Evolutionary conservation across 176 grass and related monocot genomes (phyloP).

Genomic region (Oryza punctata): DNA sequence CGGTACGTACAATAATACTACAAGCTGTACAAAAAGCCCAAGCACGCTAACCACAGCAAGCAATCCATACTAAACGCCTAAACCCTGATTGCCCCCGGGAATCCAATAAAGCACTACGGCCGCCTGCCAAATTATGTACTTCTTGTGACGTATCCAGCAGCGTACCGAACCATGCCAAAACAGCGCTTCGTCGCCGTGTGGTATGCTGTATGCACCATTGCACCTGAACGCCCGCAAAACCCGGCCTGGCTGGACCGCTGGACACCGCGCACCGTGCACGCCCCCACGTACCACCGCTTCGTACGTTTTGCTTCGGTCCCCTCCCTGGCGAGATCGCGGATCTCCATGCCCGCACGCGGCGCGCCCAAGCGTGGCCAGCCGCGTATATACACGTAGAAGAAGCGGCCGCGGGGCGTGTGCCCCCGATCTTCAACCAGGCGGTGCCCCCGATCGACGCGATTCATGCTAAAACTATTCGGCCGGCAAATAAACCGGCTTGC

Average conservation of each 20-base stretch:
- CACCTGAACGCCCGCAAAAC: background rate
- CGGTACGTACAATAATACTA: background rate
- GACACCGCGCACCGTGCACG: background rate
- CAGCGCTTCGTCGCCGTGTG: background rate
- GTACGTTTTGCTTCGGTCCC: background rate
- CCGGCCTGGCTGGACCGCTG: background rate
- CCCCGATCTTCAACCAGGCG: constrained; percentile 18
- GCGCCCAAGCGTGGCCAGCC: too few species aligned
- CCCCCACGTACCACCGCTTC: background rate
- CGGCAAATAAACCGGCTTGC: constrained; percentile 33
- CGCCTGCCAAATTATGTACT: background rate
- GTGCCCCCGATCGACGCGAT: background rate
- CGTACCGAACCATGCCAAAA: constrained; percentile 3
- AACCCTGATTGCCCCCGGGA: background rate
- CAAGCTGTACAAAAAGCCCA: constrained; percentile 8
- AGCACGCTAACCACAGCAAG: constrained; percentile 13
- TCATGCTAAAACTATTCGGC: constrained; percentile 30
- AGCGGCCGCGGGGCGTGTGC: constrained; percentile 6
- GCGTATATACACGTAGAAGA: too few species aligned
- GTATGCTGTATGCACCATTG: too few species aligned
- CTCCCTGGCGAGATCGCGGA: constrained; percentile 19
- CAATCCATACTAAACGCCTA: background rate
- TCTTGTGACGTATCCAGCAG: background rate
- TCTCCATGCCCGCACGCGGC: constrained; percentile 34
- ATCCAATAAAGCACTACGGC: background rate